Percentiles rank a stretch among this genome's conserved stretches.
These are phyloP conservation scores for Paramyrothecium sp. DNA, from an alignment of 2,329 filamentous ascomycete genomes.

Conservation along the genomic window DNA sequence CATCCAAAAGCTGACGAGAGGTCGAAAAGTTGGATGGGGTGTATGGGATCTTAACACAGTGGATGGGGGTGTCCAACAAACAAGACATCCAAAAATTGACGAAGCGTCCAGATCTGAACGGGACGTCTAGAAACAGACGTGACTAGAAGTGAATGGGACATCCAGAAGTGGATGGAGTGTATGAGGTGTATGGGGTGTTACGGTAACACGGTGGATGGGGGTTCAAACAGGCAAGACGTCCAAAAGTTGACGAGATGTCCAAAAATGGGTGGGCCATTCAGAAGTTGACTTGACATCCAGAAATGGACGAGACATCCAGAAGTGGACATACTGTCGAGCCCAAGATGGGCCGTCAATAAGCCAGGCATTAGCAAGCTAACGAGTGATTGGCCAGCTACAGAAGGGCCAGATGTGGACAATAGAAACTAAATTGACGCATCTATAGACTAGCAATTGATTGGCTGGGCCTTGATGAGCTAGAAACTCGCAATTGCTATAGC, in stretches of 20 bases:
- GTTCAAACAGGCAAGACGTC: background rate
- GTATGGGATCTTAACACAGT: background rate
- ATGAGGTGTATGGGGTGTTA: background rate
- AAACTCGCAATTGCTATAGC: background rate
- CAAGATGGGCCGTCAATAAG: no score
- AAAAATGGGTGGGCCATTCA: background rate
- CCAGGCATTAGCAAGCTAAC: background rate
- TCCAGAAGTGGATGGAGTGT: background rate
- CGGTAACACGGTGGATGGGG: background rate
- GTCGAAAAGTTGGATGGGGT: background rate
- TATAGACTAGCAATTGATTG: background rate
- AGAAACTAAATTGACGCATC: background rate
- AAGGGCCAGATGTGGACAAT: background rate
- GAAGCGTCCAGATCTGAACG: background rate
- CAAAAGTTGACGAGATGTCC: background rate
- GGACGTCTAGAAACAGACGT: background rate
- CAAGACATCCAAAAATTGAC: background rate
- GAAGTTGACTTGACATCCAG: no score
- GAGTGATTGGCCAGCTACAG: background rate
- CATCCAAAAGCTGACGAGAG: background rate
- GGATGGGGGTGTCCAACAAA: background rate
- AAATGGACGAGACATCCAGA: no score
- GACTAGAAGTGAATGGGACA: background rate
- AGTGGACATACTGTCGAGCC: no score
- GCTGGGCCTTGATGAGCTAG: background rate